Base-by-base conservation (phyloP, 2,329 filamentous ascomycete species). In the Cordyceps pruinosa region DNA sequence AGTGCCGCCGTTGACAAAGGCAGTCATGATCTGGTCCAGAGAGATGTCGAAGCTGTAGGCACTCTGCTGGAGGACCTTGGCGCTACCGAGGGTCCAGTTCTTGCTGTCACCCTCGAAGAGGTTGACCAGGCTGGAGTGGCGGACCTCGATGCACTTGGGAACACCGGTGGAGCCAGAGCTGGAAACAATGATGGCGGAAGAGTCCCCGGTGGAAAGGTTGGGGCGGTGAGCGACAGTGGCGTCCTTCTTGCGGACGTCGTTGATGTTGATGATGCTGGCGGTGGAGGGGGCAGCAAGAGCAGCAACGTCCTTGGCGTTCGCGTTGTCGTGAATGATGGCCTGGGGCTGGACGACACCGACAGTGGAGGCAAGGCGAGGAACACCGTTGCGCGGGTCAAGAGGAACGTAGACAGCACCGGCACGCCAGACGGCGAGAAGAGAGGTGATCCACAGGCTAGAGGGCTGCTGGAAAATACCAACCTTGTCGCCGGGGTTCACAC, bases 41-140 rank as follows among this genome's bases (percentile, higher is more conserved):
- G 73, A 73, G 58, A 75, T 62, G 53, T 78, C 75, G 61, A 78
- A 78, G 10, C 66, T 67, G 28, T 65, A 68, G 0, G 74, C 65
- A 17, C 66, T 73, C 58, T 76, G 72, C 51, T 75, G 73, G 1
- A 77, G 64, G 0, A 72, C 65, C 0, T 59, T 61, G 23, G 70
- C 69, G 2, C 61, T 58, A 0, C 61, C 61, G 0, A 69, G 50
- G 0, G 58, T 57, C n/a, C 60, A 56, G 5, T 59, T 60, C 12
- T 58, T 46, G 4, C 49, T 61, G 2, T 59, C 63, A 15, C 60
- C 61, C 30, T 68, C 69, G 3, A 69, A 54, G 23, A 65, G 61
- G 57, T 70, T 71, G 3, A 60, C 39, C 3, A 75, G 57, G 21
- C 60, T 65, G 4, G 45, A 50, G 51, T 74, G 70, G 0, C 44